phyloP scores from a whole-genome alignment of 345 rosid species.

The Acer saccharum region DNA sequence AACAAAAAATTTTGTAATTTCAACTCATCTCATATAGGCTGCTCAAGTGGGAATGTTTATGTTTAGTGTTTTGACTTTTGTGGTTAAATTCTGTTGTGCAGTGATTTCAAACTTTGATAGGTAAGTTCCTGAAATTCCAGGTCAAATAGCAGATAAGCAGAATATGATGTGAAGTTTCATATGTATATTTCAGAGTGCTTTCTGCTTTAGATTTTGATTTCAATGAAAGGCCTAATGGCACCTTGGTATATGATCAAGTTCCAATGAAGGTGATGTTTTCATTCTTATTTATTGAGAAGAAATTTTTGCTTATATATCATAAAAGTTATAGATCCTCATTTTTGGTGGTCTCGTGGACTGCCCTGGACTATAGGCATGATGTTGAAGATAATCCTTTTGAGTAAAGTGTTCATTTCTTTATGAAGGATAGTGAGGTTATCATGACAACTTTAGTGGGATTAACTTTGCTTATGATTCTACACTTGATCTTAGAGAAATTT shows the following conservation, averaged over 20 bases:
- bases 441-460: background rate
- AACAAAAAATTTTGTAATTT: background rate
- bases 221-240: background rate
- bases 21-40: background rate
- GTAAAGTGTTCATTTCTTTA: background rate
- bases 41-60: background rate
- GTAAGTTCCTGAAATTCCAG: no score
- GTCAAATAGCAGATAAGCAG: no score
- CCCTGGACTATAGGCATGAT: background rate
- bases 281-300: background rate
- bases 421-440: background rate
- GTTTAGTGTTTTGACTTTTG: background rate
- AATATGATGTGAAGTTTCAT: background rate
- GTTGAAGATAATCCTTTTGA: background rate
- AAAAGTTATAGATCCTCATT: background rate
- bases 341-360: background rate
- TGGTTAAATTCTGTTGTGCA: background rate
- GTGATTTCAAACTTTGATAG: background rate
- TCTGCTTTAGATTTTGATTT: background rate
- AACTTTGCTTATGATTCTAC: background rate
- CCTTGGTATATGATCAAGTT: background rate
- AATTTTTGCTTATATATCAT: no score
- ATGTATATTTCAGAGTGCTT: background rate
- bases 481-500: background rate
- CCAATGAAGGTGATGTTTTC: background rate